Evolutionary conservation across 2,329 filamentous ascomycete genomes (phyloP), one percentile per base, ranked within the genome.

Genomic region (Fusarium guadeloupense): DNA sequence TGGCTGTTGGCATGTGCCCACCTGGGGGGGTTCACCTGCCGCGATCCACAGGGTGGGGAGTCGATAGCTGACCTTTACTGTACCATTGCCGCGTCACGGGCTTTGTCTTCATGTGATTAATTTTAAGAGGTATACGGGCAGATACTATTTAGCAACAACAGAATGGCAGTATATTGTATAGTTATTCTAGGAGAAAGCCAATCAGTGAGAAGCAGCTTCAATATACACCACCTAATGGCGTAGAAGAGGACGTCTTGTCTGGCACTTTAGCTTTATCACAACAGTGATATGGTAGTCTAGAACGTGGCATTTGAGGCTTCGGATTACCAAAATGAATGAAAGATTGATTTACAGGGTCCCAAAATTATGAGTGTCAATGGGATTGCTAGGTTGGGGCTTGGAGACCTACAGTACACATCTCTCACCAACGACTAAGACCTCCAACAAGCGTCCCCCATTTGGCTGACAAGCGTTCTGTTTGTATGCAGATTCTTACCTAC

Each of bases 1-100:
- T 62, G 61, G 61, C 61, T 50, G 61, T 64, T 62, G 61, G 61
- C 61, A 64, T 64, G 61, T 65, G 61, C 56, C 51, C 54, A 60
- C 50, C 20, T 64, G 25, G 9, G 13, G 50, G 48, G 50, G 60
- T 63, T 54, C 56, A 62, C 61, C 55, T 64, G 61, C 54, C 35
- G 55, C 51, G 60, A 53, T 64, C 61, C 51, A 57, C 50, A 45
- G 38, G 38, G 60, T 26, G 51, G 51, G 60, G 60, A 56, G 56
- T 64, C 61, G 61, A 60, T 51, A 50, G n/a, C n/a, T n/a, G n/a
- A n/a, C n/a, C 38, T 25, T 25, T 25, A 31, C 54, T 46, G 35
- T 45, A 59, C 50, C 25, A 39, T 35, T 2, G 49, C 26, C 35
- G 43, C 55, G 39, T 62, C 61, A 64, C 60, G 46, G 51, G 61